Conservation (phyloP, 106 monocot species). For the Ottelia alismoides region DNA sequence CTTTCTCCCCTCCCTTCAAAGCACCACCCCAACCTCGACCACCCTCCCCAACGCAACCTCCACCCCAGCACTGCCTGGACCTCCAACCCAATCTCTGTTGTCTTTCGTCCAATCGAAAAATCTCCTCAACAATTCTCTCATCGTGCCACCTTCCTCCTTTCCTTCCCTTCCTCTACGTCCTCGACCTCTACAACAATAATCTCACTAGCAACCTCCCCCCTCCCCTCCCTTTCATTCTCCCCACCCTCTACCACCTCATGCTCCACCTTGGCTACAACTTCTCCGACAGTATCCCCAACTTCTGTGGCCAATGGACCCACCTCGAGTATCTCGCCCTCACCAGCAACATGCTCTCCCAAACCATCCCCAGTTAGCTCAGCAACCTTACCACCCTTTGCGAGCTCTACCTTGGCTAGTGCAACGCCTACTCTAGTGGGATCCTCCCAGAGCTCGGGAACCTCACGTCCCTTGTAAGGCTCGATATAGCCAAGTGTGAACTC, state of each 20-base stretch:
- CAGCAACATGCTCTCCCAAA: constrained; percentile 60
- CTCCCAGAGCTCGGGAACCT: constrained; percentile 63
- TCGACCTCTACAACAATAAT: constrained; percentile 93
- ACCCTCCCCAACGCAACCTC: constrained; percentile 27
- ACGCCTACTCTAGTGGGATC: constrained; percentile 45
- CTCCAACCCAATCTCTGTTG: constrained; percentile 43
- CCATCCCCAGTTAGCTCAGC: constrained; percentile 48
- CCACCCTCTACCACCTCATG: constrained; percentile 40
- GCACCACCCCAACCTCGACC: neutral
- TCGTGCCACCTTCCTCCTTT: constrained; percentile 20
- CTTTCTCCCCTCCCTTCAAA: neutral
- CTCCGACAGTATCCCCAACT: constrained; percentile 47
- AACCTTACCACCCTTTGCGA: constrained; percentile 35
- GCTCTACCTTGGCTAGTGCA: constrained; percentile 79
- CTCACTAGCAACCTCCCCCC: constrained; percentile 56
- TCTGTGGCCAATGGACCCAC: constrained; percentile 47
- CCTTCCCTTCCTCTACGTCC: constrained; percentile 32
- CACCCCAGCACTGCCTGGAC: too few relatives aligned
- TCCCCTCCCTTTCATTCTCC: constrained; percentile 19
- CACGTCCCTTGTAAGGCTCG: constrained; percentile 38
- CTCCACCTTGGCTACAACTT: constrained; percentile 86
- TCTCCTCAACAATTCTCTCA: constrained; percentile 46
- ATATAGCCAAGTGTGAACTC: constrained; percentile 70
- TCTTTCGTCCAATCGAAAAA: constrained; percentile 60
- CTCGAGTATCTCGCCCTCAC: constrained; percentile 78